phyloP scores from a whole-genome alignment of 1,284 basidiomycete species.

The Puccinia brachypodii region DNA sequence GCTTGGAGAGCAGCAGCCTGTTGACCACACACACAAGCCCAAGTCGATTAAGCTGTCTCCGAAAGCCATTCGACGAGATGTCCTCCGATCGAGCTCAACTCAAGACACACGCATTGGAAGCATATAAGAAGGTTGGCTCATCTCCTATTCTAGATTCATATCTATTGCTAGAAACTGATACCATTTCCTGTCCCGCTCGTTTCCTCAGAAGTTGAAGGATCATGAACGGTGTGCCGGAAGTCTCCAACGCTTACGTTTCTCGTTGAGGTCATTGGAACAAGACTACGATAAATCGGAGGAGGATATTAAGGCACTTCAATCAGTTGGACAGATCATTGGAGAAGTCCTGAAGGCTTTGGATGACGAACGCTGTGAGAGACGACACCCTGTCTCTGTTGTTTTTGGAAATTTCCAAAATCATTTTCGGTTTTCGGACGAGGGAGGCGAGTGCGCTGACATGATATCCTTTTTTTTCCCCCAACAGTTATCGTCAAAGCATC shows the following conservation, averaged over 20 bases:
- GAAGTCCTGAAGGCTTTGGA: slow-evolving; percentile 99
- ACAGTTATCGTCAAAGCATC: slow-evolving; percentile 98
- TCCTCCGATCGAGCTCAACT: slow-evolving; percentile 37
- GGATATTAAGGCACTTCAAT: slow-evolving; percentile 98
- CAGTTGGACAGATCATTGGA: slow-evolving; percentile 97
- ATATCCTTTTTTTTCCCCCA: neutral
- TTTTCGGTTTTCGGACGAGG: neutral
- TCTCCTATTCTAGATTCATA: neutral
- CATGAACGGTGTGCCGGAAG: slow-evolving; percentile 38
- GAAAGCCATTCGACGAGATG: slow-evolving; percentile 9
- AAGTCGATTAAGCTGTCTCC: neutral
- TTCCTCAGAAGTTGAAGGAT: slow-evolving; percentile 33
- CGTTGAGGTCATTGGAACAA: slow-evolving; percentile 65
- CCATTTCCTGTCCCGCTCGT: neutral
- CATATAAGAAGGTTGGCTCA: slow-evolving; percentile 25
- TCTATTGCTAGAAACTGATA: neutral
- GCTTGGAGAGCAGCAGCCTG: too few relatives aligned
- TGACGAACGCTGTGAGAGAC: slow-evolving; percentile 85
- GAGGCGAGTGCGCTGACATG: neutral
- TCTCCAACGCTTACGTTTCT: slow-evolving; percentile 42
- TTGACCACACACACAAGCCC: too few relatives aligned
- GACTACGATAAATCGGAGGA: slow-evolving; percentile 96
- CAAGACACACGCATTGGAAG: slow-evolving; percentile 29
- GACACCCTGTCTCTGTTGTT: neutral
- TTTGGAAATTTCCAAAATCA: too few relatives aligned